Evolutionary conservation across 2,329 filamentous ascomycete genomes (phyloP).

Genomic region (Exophiala xenobiotica): DNA sequence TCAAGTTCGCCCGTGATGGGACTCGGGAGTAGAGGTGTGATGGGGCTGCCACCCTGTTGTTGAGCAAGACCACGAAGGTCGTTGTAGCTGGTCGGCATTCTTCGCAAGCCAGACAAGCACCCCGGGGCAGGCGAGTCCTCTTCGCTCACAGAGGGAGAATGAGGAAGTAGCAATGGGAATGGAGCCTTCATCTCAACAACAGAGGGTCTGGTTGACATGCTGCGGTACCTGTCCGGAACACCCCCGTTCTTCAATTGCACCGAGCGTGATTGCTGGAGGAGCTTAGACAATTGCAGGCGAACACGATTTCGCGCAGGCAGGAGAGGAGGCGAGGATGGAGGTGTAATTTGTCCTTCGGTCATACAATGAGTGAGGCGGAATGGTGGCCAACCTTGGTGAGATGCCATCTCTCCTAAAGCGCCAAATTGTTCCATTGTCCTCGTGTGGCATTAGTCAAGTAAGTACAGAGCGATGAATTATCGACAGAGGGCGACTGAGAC

Average conservation of each 20-base stretch:
- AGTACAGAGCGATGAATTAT: background rate
- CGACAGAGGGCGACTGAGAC: slow-evolving; percentile 15
- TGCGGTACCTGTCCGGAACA: slow-evolving; percentile 4
- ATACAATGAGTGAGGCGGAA: slow-evolving; percentile 12
- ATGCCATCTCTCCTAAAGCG: background rate
- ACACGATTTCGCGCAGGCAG: background rate
- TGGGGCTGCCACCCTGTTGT: slow-evolving; percentile 1
- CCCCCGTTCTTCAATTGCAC: slow-evolving; percentile 7
- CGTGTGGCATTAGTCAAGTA: slow-evolving; percentile 4
- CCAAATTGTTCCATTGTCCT: slow-evolving; percentile 12
- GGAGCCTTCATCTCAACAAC: slow-evolving; percentile 4
- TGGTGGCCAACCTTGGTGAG: slow-evolving; percentile 3
- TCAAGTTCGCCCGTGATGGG: slow-evolving; percentile 10
- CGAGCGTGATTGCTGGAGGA: slow-evolving; percentile 16
- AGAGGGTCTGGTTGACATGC: background rate
- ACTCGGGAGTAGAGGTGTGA: slow-evolving; percentile 21
- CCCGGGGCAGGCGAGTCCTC: background rate
- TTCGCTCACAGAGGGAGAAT: slow-evolving; percentile 7
- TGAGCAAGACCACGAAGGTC: slow-evolving; percentile 18
- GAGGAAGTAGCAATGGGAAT: slow-evolving; percentile 13
- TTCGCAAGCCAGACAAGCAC: slow-evolving; percentile 13
- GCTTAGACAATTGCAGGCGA: slow-evolving; percentile 17
- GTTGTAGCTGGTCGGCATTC: slow-evolving; percentile 19
- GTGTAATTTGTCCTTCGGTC: slow-evolving; percentile 15
- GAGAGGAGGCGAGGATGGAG: slow-evolving; percentile 11